phyloP scores from a whole-genome alignment of 2,329 filamentous ascomycete genomes.

The Fusarium chuoi region DNA sequence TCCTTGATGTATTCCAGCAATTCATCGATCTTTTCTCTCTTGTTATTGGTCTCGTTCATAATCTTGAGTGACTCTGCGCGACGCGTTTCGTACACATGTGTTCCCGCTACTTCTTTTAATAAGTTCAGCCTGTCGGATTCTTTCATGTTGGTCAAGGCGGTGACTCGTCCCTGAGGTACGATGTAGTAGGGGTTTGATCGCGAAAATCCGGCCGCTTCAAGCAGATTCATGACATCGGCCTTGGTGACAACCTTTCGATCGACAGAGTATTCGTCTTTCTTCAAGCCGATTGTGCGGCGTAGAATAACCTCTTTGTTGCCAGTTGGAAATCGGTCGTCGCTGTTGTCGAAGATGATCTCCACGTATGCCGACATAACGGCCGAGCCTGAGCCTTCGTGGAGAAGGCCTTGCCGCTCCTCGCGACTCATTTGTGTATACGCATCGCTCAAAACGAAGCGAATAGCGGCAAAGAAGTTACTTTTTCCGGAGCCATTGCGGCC shows the following conservation, averaged over 20 bases:
- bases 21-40: constrained; percentile 93
- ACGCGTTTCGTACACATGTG: constrained; percentile 94
- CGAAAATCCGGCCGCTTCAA: constrained; percentile 96
- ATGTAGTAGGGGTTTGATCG: constrained; percentile 99
- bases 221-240: constrained; percentile 90
- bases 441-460: constrained; percentile 98
- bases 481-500: constrained; percentile 99
- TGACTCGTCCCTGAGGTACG: constrained; percentile 96
- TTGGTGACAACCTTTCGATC: constrained; percentile 97
- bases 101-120: constrained; percentile 97
- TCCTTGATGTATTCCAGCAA: constrained; percentile 92
- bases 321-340: constrained; percentile 93
- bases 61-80: constrained; percentile 94
- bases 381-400: constrained; percentile 98
- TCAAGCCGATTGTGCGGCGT: constrained; percentile 92
- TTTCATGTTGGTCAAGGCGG: constrained; percentile 98
- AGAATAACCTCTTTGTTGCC: constrained; percentile 90
- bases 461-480: constrained; percentile 99
- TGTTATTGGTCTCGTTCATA: constrained; percentile 96
- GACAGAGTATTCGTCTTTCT: constrained; percentile 98
- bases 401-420: constrained; percentile 92
- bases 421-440: constrained; percentile 95
- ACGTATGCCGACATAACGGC: constrained; percentile 99
- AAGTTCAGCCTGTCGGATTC: constrained; percentile 89
- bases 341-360: constrained; percentile 98